Conservation (phyloP, 306 rosid species). For the Prunus mongolica region DNA sequence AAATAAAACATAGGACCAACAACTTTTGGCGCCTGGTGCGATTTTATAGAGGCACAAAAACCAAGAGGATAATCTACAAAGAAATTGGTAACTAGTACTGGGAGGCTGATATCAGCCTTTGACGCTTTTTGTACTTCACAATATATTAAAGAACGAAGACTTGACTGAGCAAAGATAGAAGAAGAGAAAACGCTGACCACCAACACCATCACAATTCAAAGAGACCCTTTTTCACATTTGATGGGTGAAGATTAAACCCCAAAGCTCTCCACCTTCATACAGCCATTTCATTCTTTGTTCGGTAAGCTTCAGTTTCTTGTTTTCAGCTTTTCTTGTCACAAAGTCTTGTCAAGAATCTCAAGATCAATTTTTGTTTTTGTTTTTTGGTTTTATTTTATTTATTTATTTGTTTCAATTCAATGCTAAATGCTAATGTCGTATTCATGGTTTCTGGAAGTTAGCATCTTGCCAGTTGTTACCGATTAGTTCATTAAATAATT, state of each 20-base stretch:
- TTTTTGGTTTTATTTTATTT: background rate
- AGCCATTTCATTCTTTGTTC: background rate
- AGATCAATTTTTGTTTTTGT: background rate
- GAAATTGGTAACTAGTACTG: background rate
- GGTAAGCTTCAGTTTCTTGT: slow-evolving; percentile 9
- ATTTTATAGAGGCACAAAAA: background rate
- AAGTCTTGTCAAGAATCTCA: background rate
- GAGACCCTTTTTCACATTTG: background rate
- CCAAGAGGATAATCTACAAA: background rate
- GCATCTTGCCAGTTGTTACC: background rate
- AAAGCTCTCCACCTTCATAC: background rate
- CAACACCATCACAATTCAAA: background rate
- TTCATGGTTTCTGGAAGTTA: background rate
- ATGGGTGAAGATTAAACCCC: background rate
- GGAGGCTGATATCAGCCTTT: background rate
- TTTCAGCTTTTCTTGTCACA: background rate
- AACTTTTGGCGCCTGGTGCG: background rate
- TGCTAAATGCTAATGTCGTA: background rate
- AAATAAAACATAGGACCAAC: background rate
- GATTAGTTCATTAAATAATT: background rate
- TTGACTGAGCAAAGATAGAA: background rate
- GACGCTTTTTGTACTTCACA: background rate
- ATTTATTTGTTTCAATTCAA: too few species aligned
- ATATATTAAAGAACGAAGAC: background rate
- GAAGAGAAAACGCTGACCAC: background rate